Conservation (phyloP, 179 eudicot genomes). For the Spergularia azorica region DNA sequence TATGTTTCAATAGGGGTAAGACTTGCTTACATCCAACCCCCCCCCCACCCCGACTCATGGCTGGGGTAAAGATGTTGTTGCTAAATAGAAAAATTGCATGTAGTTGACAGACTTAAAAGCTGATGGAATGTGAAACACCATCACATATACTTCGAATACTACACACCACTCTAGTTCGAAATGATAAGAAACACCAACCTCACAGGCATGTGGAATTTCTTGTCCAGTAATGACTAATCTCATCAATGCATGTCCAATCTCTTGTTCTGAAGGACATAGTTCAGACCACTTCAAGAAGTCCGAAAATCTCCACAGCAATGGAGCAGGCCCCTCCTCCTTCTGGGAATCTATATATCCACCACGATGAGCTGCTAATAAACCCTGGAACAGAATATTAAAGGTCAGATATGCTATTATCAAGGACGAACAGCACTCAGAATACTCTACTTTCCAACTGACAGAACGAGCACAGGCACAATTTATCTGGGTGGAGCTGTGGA, state of each 20-base stretch:
- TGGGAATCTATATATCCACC: slow-evolving; percentile 99
- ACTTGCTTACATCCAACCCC: too few species aligned
- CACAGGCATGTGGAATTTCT: slow-evolving; percentile 99
- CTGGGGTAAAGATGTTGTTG: too few species aligned
- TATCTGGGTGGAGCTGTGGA: neutral
- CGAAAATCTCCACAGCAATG: slow-evolving; percentile 92
- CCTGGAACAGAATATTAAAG: slow-evolving; percentile 45
- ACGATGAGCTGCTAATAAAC: slow-evolving; percentile 97
- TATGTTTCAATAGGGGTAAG: too few species aligned
- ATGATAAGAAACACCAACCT: slow-evolving; percentile 47
- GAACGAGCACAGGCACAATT: neutral
- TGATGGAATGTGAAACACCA: neutral
- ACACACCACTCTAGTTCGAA: neutral
- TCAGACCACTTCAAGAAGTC: slow-evolving; percentile 99
- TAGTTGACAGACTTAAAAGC: slow-evolving; percentile 2
- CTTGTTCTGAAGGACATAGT: slow-evolving; percentile 95
- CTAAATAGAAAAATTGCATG: neutral
- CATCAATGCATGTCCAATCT: slow-evolving; percentile 97
- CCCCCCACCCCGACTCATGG: too few species aligned
- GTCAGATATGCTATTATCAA: slow-evolving; percentile 9
- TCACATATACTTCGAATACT: neutral
- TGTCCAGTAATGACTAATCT: slow-evolving; percentile 95
- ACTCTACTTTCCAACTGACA: neutral
- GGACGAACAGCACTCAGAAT: neutral
- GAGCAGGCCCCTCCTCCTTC: slow-evolving; percentile 99